A percentile compares a stretch with the other conserved stretches of the same genome.
Conservation (phyloP, 2,329 filamentous ascomycete species). For the Exophiala xenobiotica region DNA sequence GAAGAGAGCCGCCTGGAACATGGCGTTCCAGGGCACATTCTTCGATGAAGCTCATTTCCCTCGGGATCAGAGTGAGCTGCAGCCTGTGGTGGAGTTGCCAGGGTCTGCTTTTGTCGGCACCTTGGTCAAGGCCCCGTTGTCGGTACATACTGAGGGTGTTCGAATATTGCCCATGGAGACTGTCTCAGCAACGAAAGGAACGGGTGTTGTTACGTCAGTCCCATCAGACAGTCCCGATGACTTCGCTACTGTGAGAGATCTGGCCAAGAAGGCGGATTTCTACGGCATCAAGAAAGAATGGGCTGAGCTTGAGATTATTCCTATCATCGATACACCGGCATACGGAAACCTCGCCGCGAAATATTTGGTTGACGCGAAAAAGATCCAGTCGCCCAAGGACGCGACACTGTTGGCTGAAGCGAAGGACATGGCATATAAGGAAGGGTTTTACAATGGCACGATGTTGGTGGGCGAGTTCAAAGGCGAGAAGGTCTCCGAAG, state of each 20-base stretch:
- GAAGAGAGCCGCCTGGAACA: constrained; percentile 82
- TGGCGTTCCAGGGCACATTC: constrained; percentile 91
- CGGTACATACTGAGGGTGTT: constrained; percentile 77
- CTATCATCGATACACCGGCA: constrained; percentile 83
- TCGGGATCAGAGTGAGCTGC: constrained; percentile 66
- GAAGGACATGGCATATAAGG: constrained; percentile 95
- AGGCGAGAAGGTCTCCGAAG: constrained; percentile 80
- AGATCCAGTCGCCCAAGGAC: constrained; percentile 96
- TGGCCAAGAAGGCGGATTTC: constrained; percentile 93
- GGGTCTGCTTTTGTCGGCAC: constrained; percentile 84
- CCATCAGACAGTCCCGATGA: constrained; percentile 96
- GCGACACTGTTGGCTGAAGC: constrained; percentile 85
- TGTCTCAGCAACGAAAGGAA: constrained; percentile 89
- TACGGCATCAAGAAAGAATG: constrained; percentile 97
- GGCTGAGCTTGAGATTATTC: constrained; percentile 84
- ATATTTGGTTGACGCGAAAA: constrained; percentile 82
- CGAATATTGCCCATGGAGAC: constrained; percentile 94
- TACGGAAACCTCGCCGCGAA: constrained; percentile 85
- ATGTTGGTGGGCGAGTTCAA: constrained; percentile 86
- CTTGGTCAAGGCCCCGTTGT: constrained; percentile 85
- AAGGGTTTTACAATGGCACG: constrained; percentile 94
- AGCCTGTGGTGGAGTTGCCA: constrained; percentile 70
- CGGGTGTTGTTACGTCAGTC: constrained; percentile 92
- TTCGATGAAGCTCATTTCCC: constrained; percentile 52
- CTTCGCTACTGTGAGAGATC: constrained; percentile 81